phyloP scores from a whole-genome alignment of 805 yeast species.

The Starmera pachycereana region DNA sequence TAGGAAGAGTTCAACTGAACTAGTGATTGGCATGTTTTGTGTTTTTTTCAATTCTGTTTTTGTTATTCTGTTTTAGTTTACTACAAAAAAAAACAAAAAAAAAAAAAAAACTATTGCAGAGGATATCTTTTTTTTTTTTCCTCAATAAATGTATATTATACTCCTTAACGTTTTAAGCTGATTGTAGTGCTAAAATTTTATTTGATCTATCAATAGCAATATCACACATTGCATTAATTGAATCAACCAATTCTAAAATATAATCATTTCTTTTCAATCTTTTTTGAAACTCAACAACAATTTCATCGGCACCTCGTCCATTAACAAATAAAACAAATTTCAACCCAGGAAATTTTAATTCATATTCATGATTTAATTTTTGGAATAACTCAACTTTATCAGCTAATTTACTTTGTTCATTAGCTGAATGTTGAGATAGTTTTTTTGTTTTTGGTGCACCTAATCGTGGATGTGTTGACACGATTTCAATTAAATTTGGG shows the following conservation, averaged over 20 bases:
- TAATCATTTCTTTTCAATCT: conserved; percentile 51
- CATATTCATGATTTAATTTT: conserved; percentile 52
- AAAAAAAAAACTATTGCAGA: neutral
- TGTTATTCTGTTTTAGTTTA: neutral
- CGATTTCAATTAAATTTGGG: conserved; percentile 32
- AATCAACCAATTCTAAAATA: conserved; percentile 46
- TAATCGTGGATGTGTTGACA: conserved; percentile 87
- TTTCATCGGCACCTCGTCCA: conserved; percentile 58
- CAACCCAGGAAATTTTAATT: conserved; percentile 54
- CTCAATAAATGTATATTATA: neutral
- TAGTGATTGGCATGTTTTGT: too few relatives aligned
- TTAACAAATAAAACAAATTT: conserved; percentile 85
- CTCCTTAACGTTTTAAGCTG: neutral
- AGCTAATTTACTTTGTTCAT: conserved; percentile 62
- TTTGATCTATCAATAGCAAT: conserved; percentile 71
- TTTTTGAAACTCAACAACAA: conserved; percentile 50
- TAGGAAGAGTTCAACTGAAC: too few relatives aligned
- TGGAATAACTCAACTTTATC: conserved; percentile 38
- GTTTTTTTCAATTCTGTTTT: neutral
- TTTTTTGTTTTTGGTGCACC: conserved; percentile 48
- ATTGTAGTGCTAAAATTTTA: conserved; percentile 20
- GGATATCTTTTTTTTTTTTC: neutral
- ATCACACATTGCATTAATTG: conserved; percentile 85
- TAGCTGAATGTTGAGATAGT: conserved; percentile 53
- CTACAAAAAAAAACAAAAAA: neutral